Percentiles rank a stretch among this genome's conserved stretches.
Conservation (phyloP, 2,329 filamentous ascomycete species). For the Colletotrichum somersetense region DNA sequence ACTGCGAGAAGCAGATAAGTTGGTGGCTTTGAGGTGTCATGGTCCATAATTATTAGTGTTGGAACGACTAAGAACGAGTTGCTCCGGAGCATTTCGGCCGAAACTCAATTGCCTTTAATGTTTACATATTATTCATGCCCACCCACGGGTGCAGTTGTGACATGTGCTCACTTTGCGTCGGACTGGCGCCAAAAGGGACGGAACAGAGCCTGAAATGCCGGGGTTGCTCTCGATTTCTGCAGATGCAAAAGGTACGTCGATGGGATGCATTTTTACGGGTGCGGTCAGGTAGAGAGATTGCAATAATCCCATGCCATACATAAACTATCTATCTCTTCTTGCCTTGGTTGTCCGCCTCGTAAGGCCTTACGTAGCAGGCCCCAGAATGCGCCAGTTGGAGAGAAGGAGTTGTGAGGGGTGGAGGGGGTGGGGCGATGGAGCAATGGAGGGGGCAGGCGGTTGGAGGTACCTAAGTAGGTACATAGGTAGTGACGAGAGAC, state of each 20-base stretch:
- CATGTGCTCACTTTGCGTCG: background rate
- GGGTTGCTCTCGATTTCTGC: background rate
- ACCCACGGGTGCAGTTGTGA: conserved; percentile 4
- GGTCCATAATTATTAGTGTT: background rate
- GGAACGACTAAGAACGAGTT: background rate
- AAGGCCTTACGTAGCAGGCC: conserved; percentile 25
- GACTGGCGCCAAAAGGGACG: background rate
- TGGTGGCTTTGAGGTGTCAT: background rate
- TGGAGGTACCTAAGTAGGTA: conserved; percentile 1
- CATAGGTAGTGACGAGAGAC: background rate
- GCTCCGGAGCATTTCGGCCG: conserved; percentile 32
- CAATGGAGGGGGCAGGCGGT: conserved; percentile 34
- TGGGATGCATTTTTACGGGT: background rate
- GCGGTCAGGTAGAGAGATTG: background rate
- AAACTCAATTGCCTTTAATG: conserved; percentile 19
- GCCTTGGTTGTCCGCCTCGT: conserved; percentile 1
- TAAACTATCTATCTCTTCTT: background rate
- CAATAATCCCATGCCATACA: background rate
- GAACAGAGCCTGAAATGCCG: background rate
- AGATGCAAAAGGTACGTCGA: background rate
- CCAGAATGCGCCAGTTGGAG: conserved; percentile 23
- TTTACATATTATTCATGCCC: conserved; percentile 10
- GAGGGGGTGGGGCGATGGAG: conserved; percentile 32
- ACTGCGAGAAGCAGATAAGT: background rate
- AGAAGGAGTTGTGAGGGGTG: conserved; percentile 30